A percentile compares a stretch with the other conserved stretches of the same genome.
phyloP scores from a whole-genome alignment of 2,329 filamentous ascomycete species.

The Cercospora sp. region DNA sequence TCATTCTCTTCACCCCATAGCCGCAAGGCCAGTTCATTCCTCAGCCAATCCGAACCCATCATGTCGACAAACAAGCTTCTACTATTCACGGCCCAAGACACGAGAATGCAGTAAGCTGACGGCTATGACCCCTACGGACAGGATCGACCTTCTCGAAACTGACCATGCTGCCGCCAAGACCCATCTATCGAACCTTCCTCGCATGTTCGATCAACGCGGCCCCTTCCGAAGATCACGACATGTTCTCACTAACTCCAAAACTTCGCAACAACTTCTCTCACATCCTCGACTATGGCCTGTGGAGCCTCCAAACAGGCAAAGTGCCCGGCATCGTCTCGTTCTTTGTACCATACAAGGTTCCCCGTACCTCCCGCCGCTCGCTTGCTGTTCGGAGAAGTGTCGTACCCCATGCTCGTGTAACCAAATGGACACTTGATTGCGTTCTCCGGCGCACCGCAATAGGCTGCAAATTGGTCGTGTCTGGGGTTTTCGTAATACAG shows the following conservation, averaged over 20 bases:
- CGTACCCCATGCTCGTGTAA: slow-evolving; percentile 42
- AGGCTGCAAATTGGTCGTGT: slow-evolving; percentile 43
- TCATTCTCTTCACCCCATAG: background rate
- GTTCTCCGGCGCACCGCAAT: slow-evolving; percentile 41
- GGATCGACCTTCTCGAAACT: background rate
- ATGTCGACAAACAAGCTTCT: background rate
- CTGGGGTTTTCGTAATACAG: slow-evolving; percentile 44
- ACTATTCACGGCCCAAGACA: background rate
- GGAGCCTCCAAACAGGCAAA: slow-evolving; percentile 37
- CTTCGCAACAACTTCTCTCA: slow-evolving; percentile 29
- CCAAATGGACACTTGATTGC: slow-evolving; percentile 42
- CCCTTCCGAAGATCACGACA: background rate
- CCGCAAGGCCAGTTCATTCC: background rate
- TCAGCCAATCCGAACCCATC: background rate
- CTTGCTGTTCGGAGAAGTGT: slow-evolving; percentile 41
- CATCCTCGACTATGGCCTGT: slow-evolving; percentile 33
- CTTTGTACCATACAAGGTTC: slow-evolving; percentile 42
- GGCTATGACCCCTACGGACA: background rate
- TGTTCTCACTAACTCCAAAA: slow-evolving; percentile 17
- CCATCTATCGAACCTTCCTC: background rate
- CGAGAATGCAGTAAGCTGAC: background rate
- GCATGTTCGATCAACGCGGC: background rate
- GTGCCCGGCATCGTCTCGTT: slow-evolving; percentile 33
- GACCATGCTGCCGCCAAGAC: background rate
- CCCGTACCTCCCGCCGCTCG: slow-evolving; percentile 40